Percentiles rank a stretch among this genome's conserved stretches.
Conservation (phyloP, 2,329 filamentous ascomycete genomes). For the Cladosporium phlei region DNA sequence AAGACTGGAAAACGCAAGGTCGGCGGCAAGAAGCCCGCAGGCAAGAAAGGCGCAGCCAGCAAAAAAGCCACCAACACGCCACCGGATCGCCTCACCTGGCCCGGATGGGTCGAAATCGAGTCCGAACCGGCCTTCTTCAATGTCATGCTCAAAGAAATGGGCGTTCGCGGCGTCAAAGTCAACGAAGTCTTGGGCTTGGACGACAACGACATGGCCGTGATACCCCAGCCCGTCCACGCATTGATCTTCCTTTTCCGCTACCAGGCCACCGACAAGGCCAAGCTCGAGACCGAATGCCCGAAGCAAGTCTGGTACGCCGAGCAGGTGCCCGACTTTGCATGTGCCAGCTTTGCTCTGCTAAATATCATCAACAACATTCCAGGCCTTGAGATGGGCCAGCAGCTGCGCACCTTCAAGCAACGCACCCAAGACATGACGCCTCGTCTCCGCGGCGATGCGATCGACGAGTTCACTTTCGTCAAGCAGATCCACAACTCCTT, state of each 20-base stretch:
- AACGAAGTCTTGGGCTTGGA: constrained; percentile 74
- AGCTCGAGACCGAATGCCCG: constrained; percentile 51
- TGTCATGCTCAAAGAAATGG: constrained; percentile 72
- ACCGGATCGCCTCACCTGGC: constrained; percentile 56
- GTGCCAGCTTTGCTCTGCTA: constrained; percentile 84
- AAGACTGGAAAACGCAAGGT: constrained; percentile 18
- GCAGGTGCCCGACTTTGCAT: constrained; percentile 80
- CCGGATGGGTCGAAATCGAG: constrained; percentile 78
- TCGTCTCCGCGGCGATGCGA: constrained; percentile 67
- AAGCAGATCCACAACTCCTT: constrained; percentile 85
- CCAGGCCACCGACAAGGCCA: constrained; percentile 50
- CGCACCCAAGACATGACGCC: constrained; percentile 66
- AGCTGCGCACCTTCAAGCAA: constrained; percentile 67
- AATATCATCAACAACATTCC: constrained; percentile 88
- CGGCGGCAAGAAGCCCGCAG: not conserved
- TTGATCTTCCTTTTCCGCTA: constrained; percentile 85
- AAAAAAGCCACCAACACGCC: not conserved
- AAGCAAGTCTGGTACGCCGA: constrained; percentile 87
- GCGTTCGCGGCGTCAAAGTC: constrained; percentile 67
- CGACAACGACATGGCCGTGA: constrained; percentile 54
- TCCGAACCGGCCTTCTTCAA: constrained; percentile 88
- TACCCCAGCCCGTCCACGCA: constrained; percentile 71
- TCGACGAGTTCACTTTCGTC: constrained; percentile 71
- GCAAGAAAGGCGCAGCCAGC: not conserved
- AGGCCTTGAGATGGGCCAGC: constrained; percentile 61